A percentile compares a stretch with the other conserved stretches of the same genome.
Conservation (phyloP, 2,329 filamentous ascomycete genomes). For the Zarea fungicola region DNA sequence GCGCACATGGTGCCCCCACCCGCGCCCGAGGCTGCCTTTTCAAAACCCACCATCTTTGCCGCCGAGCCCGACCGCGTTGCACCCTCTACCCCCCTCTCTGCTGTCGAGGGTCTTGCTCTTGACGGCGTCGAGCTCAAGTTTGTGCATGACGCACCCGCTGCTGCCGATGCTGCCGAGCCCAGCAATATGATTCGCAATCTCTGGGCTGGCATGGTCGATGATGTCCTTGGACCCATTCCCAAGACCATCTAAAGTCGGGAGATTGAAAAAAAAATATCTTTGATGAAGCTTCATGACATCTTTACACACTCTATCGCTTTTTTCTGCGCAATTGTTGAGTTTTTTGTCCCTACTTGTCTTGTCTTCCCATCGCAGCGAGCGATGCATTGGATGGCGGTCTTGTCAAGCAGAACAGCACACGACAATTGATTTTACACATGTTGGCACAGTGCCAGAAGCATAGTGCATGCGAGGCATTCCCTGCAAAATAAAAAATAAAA, state of each 20-base stretch:
- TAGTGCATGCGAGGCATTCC: conserved; percentile 12
- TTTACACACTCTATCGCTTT: too few species aligned
- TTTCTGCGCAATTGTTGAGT: neutral
- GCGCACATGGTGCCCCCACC: conserved; percentile 38
- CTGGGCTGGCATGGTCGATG: conserved; percentile 53
- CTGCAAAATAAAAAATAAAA: neutral
- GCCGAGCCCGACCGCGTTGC: conserved; percentile 49
- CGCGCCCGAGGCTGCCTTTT: conserved; percentile 33
- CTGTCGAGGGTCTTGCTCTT: conserved; percentile 53
- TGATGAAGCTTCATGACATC: conserved; percentile 4
- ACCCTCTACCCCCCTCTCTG: conserved; percentile 46
- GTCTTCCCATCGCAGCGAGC: neutral
- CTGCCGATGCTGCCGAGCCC: conserved; percentile 23
- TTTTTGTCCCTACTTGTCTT: neutral
- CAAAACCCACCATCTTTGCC: conserved; percentile 46
- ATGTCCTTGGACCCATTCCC: conserved; percentile 28
- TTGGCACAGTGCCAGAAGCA: conserved; percentile 6
- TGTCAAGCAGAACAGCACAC: neutral
- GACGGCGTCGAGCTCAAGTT: conserved; percentile 54
- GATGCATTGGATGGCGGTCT: neutral
- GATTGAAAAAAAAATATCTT: neutral
- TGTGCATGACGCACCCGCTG: conserved; percentile 32
- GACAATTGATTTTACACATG: neutral
- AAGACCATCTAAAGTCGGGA: conserved; percentile 2
- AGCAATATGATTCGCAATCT: conserved; percentile 48